Evolutionary conservation across 257 asterid species (phyloP), one percentile per base, ranked within the genome.

Genomic region (Ilex asprella): DNA sequence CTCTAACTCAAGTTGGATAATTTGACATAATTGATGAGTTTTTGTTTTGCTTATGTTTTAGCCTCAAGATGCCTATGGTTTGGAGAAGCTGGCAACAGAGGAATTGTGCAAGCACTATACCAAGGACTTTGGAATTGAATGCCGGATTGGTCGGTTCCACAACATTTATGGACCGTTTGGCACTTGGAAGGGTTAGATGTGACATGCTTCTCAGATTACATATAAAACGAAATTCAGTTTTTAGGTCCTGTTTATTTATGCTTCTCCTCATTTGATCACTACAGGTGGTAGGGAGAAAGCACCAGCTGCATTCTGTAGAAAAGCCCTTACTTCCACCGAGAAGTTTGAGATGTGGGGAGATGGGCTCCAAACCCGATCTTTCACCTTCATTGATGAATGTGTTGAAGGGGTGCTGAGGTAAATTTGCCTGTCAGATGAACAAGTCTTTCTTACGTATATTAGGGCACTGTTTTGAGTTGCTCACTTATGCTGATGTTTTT

Each of bases 41-140:
- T 39, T 12, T 31, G 66, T 54, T 49, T 6, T 43, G 21, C 50
- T 58, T 69, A 21, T 21, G 27, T 32, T 51, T 16, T 63, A 87
- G 96, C 96, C 96, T 63, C 96, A 87, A 85, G 96, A 87, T 76
- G 96, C 96, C 39, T 87, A 87, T n/a, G 94, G 96, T 44, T 78
- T 87, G 54, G 96, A 87, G 84, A 87, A 87, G 73, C 79, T 87
- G 60, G 94, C 91, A 35, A 81, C 96, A 0, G 94, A 87, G 76
- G 96, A 87, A 72, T 44, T 87, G 63, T 87, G 94, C 57, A 87
- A 87, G 71, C 96, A 87, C 81, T 87, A 87, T 82, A 87, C 83
- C 78, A 87, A 85, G 76, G 96, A 87, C 73, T 87, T 87, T 39
- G 96, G 96, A 68, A 87, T 87, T 43, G 96, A 87, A 71, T 85